Percentiles rank a stretch among this genome's conserved stretches.
Evolutionary conservation across 768 basidiomycete species (phyloP).

Genomic region (Pisolithus microcarpus): DNA sequence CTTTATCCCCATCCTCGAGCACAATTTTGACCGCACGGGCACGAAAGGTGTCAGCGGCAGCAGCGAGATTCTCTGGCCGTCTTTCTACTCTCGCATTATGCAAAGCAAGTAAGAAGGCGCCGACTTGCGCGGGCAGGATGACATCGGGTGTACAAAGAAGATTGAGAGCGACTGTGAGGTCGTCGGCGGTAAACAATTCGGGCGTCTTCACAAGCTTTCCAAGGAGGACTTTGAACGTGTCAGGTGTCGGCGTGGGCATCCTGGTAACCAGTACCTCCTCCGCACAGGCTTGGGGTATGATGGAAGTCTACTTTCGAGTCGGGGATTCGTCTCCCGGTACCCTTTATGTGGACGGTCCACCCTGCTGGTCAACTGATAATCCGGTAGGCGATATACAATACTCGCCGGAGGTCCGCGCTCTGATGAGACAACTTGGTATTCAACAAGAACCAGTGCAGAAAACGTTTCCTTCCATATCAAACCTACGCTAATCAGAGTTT

Average conservation of each 20-base stretch:
- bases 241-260: constrained; percentile 29
- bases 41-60: constrained; percentile 69
- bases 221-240: constrained; percentile 70
- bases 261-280: not conserved
- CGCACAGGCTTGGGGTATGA: not conserved
- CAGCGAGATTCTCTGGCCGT: constrained; percentile 68
- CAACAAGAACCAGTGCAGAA: too few relatives aligned
- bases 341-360: too few relatives aligned
- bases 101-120: constrained; percentile 82
- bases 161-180: constrained; percentile 66
- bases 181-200: constrained; percentile 71
- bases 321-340: too few relatives aligned
- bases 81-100: constrained; percentile 75
- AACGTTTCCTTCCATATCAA: too few relatives aligned
- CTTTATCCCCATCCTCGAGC: constrained; percentile 50
- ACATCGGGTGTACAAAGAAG: constrained; percentile 64
- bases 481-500: too few relatives aligned
- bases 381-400: too few relatives aligned
- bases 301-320: too few relatives aligned
- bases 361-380: too few relatives aligned
- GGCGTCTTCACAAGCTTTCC: constrained; percentile 75
- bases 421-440: too few relatives aligned
- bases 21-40: constrained; percentile 58
- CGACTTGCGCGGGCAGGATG: constrained; percentile 68
- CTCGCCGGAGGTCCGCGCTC: too few relatives aligned